Evolutionary conservation across 2,329 filamentous ascomycete genomes (phyloP).

Genomic region (Grosmannia serpens): DNA sequence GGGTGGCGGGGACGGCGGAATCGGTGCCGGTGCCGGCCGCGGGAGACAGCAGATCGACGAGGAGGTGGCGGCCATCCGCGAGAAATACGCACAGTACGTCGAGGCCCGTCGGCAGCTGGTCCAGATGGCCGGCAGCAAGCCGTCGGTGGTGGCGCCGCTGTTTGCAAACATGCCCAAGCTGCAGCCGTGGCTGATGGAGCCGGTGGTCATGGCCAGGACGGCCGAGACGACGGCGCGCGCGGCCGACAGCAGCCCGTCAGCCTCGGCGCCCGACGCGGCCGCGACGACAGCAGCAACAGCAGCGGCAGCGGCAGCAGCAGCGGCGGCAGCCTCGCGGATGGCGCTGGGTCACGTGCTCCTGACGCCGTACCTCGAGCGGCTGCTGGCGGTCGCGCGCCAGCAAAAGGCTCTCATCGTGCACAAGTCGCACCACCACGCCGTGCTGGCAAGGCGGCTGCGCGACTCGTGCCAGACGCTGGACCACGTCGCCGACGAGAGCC

Average conservation of each 20-base stretch:
- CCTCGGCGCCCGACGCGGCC: no score
- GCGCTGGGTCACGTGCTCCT: constrained; percentile 29
- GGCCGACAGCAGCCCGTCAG: neutral
- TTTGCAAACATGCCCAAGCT: constrained; percentile 18
- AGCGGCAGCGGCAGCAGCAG: neutral
- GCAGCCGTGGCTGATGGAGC: constrained; percentile 9
- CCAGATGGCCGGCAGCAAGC: constrained; percentile 8
- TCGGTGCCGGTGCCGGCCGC: neutral
- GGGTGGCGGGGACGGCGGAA: neutral
- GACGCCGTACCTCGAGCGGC: constrained; percentile 42
- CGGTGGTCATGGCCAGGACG: constrained; percentile 4
- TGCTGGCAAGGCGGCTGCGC: constrained; percentile 38
- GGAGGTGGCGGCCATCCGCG: constrained; percentile 35
- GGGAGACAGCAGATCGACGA: constrained; percentile 21
- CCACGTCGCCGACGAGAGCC: constrained; percentile 49
- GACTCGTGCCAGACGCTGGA: constrained; percentile 38
- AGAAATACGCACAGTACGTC: constrained; percentile 43
- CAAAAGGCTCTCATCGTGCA: constrained; percentile 47
- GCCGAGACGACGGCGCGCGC: neutral
- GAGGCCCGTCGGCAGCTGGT: constrained; percentile 37
- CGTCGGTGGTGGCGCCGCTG: neutral
- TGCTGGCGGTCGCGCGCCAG: constrained; percentile 40
- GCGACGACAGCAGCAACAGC: neutral
- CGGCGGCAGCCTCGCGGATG: neutral
- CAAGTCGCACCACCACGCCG: constrained; percentile 42